Evolutionary conservation across 1,284 basidiomycete genomes (phyloP), one percentile per base, ranked within the genome.

Genomic region (Amylostereum areolatum): DNA sequence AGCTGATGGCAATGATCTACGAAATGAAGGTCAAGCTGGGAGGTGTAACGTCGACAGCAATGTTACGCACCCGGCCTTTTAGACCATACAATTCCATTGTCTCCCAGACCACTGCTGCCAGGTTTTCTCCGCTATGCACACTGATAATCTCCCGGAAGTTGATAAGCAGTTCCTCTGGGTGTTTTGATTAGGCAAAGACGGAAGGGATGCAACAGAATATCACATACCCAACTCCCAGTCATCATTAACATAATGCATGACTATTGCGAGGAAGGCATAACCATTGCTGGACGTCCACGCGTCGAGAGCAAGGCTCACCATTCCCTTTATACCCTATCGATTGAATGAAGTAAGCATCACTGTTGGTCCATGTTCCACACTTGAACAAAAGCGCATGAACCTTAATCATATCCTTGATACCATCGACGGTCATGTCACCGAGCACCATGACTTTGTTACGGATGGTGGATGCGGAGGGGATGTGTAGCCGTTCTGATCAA

Each of bases 221-320:
- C 34, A n/a, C n/a, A n/a, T 47, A 59, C 60, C 31, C 56, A 58
- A 45, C 27, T 58, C 29, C 6, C 64, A 60, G 7, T 60, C 50
- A 27, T 65, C 59, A 1, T 46, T 60, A 4, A 66, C 47, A 45
- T 63, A 65, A 47, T 67, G 62, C 3, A 62, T 62, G 29, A 68
- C 58, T 44, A 68, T 64, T 0, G 63, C 65, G 9, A 69, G 44
- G 44, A 66, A 68, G 2, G 66, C 65, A 55, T 58, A 56, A 4
- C 56, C 46, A 48, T 65, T 66, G 34, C 52, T 55, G 12, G 61
- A 65, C 0, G 62, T 62, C 62, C 63, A 68, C 1, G 62, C 62
- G 52, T 68, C 62, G 2, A 67, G 52, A 1, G 66, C 66, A 3
- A 69, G 46, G 7, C 41, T 51, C 8, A 67, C 49, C 39, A 63